These are phyloP conservation scores for Aspergillus fructus DNA, from an alignment of 2,329 filamentous ascomycete genomes.

Conservation along the genomic window DNA sequence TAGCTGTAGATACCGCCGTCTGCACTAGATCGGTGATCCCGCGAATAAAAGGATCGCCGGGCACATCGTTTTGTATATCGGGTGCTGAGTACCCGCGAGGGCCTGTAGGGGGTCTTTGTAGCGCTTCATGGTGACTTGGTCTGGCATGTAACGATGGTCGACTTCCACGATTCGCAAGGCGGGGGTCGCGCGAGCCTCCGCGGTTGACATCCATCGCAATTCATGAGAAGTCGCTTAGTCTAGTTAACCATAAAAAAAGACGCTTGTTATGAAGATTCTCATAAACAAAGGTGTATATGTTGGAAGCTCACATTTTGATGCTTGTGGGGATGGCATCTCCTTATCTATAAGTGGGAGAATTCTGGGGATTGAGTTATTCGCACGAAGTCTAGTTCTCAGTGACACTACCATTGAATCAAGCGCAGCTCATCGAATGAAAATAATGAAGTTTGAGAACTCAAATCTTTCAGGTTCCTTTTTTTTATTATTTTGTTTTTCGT, in stretches of 20 bases:
- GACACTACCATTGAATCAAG: background rate
- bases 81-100: background rate
- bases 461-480: background rate
- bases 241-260: background rate
- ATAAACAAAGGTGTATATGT: background rate
- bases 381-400: background rate
- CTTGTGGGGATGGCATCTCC: background rate
- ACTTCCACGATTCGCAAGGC: slow-evolving; percentile 14
- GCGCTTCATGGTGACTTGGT: background rate
- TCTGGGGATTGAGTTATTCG: background rate
- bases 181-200: slow-evolving; percentile 22
- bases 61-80: background rate
- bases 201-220: slow-evolving; percentile 16
- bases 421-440: background rate
- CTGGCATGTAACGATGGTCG: background rate
- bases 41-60: slow-evolving; percentile 43
- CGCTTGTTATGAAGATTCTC: background rate
- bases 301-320: background rate
- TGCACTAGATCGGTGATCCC: slow-evolving; percentile 23
- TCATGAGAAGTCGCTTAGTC: background rate
- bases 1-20: slow-evolving; percentile 23
- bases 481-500: background rate
- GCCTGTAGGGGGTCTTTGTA: background rate
- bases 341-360: background rate
- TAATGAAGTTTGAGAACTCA: background rate